Evolutionary conservation across 257 asterid species (phyloP).

Genomic region (Striga asiatica): DNA sequence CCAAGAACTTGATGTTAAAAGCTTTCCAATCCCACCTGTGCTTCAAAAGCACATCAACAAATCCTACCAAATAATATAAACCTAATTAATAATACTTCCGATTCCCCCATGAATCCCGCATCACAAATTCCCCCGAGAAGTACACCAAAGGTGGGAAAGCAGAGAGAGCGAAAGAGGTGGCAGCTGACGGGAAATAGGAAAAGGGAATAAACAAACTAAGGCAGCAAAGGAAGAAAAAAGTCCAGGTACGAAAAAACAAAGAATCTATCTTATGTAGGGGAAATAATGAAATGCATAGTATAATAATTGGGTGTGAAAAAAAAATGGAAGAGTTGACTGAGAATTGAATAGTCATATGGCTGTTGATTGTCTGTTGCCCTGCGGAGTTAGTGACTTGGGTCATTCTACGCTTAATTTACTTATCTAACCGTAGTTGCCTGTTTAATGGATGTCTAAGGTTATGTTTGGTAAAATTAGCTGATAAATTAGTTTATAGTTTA

Average conservation of each 20-base stretch:
- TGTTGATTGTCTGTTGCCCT: not conserved
- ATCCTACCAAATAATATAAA: slow-evolving; percentile 7
- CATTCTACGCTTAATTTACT: too few relatives aligned
- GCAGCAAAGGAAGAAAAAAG: too few relatives aligned
- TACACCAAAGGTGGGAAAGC: slow-evolving; percentile 19
- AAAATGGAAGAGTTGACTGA: slow-evolving; percentile 28
- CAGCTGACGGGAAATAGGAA: slow-evolving; percentile 12
- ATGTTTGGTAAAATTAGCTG: too few relatives aligned
- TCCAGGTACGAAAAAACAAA: not conserved
- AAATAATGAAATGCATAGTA: too few relatives aligned
- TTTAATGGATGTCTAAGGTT: too few relatives aligned
- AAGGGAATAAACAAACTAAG: too few relatives aligned
- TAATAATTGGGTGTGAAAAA: slow-evolving; percentile 8
- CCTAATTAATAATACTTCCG: not conserved
- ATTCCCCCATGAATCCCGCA: slow-evolving; percentile 28
- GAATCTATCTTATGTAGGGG: not conserved
- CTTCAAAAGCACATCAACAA: slow-evolving; percentile 13
- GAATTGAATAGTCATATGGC: slow-evolving; percentile 17
- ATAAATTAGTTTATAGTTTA: too few relatives aligned
- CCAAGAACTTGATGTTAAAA: slow-evolving; percentile 2
- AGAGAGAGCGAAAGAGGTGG: slow-evolving; percentile 10
- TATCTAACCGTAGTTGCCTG: too few relatives aligned
- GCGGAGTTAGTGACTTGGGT: too few relatives aligned
- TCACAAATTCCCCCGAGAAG: slow-evolving; percentile 10
- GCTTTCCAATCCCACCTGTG: slow-evolving; percentile 10